These are phyloP conservation scores for Pythium coloratum DNA, from an alignment of 352 stramenopile species.

Conservation along the genomic window DNA sequence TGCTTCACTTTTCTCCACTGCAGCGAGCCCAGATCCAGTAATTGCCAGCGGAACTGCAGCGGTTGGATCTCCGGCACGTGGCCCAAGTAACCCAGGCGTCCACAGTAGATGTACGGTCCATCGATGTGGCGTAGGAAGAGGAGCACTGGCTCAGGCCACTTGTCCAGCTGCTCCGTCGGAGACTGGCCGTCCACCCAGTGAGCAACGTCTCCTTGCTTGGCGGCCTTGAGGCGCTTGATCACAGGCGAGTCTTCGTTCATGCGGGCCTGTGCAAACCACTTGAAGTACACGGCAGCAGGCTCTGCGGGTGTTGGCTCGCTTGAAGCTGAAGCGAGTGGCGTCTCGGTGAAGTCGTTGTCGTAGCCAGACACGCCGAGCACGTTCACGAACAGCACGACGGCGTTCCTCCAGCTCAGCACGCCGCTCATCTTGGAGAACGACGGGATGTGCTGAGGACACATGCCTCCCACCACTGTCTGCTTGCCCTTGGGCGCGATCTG, in stretches of 20 bases:
- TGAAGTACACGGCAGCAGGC: constrained; percentile 43
- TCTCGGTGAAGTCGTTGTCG: constrained; percentile 50
- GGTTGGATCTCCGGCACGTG: constrained; percentile 29
- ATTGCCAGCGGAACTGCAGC: constrained; percentile 69
- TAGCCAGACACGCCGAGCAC: constrained; percentile 36
- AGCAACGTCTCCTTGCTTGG: constrained; percentile 31
- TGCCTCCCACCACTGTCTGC: constrained; percentile 43
- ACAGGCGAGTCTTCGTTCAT: constrained; percentile 32
- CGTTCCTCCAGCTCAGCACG: constrained; percentile 56
- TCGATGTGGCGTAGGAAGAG: constrained; percentile 56
- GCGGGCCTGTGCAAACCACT: constrained; percentile 50
- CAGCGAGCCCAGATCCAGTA: constrained; percentile 42
- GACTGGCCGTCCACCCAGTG: constrained; percentile 34
- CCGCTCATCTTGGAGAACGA: constrained; percentile 51
- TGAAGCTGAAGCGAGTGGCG: not conserved
- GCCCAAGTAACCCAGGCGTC: constrained; percentile 54
- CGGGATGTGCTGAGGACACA: constrained; percentile 33
- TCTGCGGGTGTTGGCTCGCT: not conserved
- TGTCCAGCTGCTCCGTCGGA: not conserved
- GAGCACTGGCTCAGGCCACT: constrained; percentile 31
- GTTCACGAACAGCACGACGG: constrained; percentile 58
- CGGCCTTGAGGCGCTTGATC: constrained; percentile 32
- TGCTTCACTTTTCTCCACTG: constrained; percentile 32
- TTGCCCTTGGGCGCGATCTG: constrained; percentile 58
- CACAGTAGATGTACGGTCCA: constrained; percentile 69